A percentile compares a stretch with the other conserved stretches of the same genome.
These are phyloP conservation scores for Penicillium pancosmium DNA, from an alignment of 495 filamentous ascomycete genomes.

Conservation along the genomic window DNA sequence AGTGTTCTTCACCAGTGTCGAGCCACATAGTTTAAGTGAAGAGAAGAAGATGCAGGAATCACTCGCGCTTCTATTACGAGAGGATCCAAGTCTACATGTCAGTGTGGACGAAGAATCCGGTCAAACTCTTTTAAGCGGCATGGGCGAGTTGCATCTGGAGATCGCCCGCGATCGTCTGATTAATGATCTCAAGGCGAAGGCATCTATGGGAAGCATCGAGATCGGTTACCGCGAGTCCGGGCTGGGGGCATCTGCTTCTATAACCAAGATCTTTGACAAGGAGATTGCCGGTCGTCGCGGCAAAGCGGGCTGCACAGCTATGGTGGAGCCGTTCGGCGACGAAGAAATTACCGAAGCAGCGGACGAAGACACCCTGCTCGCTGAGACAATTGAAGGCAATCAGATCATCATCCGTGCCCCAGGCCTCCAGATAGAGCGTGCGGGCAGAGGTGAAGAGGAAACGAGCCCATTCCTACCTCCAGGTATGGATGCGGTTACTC, in stretches of 20 bases:
- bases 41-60: conserved; percentile 77
- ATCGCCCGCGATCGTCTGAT: conserved; percentile 87
- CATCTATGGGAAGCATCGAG: conserved; percentile 88
- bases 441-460: conserved; percentile 40
- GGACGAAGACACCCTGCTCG: conserved; percentile 33
- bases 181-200: conserved; percentile 86
- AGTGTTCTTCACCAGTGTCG: conserved; percentile 92
- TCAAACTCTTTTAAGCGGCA: conserved; percentile 89
- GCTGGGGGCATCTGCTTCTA: conserved; percentile 50
- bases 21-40: conserved; percentile 77
- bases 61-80: conserved; percentile 75
- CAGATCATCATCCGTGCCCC: conserved; percentile 58
- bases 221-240: conserved; percentile 91
- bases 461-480: conserved; percentile 53
- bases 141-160: conserved; percentile 98
- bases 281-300: conserved; percentile 78
- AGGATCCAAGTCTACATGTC: conserved; percentile 93
- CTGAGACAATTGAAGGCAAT: conserved; percentile 53
- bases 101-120: conserved; percentile 86
- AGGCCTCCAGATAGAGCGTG: conserved; percentile 43
- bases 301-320: conserved; percentile 73
- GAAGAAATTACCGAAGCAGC: conserved; percentile 21
- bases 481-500: conserved; percentile 55
- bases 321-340: conserved; percentile 59
- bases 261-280: conserved; percentile 70